Percentiles rank a stretch among this genome's conserved stretches.
These are phyloP conservation scores for Chlorella vulgaris DNA, from an alignment of 139 green algal genomes.

Conservation along the genomic window DNA sequence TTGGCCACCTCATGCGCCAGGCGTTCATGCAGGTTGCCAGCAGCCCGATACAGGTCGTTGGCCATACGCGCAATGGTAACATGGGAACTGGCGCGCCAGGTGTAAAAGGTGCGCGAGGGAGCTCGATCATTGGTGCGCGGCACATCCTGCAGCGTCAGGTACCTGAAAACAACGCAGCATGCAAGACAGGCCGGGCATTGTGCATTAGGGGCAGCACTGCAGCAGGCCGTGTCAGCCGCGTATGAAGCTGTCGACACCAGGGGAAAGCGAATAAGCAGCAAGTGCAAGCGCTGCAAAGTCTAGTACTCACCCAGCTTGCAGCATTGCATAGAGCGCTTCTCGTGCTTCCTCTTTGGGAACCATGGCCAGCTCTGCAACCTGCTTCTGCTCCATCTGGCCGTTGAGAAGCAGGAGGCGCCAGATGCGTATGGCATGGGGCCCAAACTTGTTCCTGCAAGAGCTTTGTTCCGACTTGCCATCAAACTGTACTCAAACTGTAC, in stretches of 20 bases:
- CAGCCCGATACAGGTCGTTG: constrained; percentile 63
- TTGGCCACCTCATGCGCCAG: constrained; percentile 66
- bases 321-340: constrained; percentile 88
- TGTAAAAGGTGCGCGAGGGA: constrained; percentile 84
- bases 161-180: constrained; percentile 12
- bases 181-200: no score
- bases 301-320: constrained; percentile 73
- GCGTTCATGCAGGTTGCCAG: constrained; percentile 69
- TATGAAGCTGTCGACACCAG: no score
- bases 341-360: constrained; percentile 67
- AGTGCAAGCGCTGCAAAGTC: no score
- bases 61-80: constrained; percentile 37
- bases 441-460: constrained; percentile 58
- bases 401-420: constrained; percentile 72
- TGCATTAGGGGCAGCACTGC: no score
- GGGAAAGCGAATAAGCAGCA: no score
- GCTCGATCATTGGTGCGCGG: constrained; percentile 79
- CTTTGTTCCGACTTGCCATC: not conserved
- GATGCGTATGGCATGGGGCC: constrained; percentile 68
- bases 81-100: constrained; percentile 64
- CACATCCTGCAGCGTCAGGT: constrained; percentile 75
- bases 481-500: not conserved
- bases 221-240: no score
- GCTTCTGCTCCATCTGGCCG: constrained; percentile 89
- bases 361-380: constrained; percentile 74